These are phyloP conservation scores for Cladosporium sp. DNA, from an alignment of 2,329 filamentous ascomycete genomes.

Conservation along the genomic window DNA sequence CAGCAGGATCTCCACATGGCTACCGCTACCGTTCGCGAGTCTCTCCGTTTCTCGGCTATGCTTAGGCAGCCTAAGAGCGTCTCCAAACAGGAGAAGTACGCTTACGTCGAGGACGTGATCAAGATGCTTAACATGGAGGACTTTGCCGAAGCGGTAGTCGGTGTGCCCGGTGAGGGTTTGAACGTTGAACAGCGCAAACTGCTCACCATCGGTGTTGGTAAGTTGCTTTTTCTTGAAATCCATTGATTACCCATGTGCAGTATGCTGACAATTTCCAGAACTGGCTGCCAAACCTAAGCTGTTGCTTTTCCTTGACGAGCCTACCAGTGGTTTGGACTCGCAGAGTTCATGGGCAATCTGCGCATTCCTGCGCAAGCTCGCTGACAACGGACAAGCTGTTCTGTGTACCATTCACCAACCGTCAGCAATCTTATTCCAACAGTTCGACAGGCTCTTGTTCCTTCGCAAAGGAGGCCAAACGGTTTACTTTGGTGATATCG, in stretches of 20 bases:
- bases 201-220: constrained; percentile 56
- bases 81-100: constrained; percentile 57
- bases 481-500: constrained; percentile 84
- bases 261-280: constrained; percentile 31
- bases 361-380: constrained; percentile 71
- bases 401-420: constrained; percentile 91
- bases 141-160: constrained; percentile 63
- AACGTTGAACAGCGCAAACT: constrained; percentile 65
- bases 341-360: constrained; percentile 76
- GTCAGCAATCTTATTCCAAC: constrained; percentile 81
- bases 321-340: constrained; percentile 69
- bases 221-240: not conserved
- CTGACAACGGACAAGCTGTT: constrained; percentile 78
- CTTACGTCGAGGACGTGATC: constrained; percentile 63
- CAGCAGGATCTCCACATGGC: constrained; percentile 63
- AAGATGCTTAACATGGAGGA: constrained; percentile 61
- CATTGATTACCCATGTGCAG: no score
- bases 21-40: constrained; percentile 61
- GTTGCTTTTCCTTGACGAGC: constrained; percentile 74
- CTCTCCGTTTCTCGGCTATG: constrained; percentile 60
- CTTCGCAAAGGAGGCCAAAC: constrained; percentile 74
- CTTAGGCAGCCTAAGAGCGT: constrained; percentile 58
- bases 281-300: constrained; percentile 64
- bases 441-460: constrained; percentile 78
- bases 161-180: constrained; percentile 55